phyloP scores from a whole-genome alignment of 208 protist genomes.

The Leishmania mexicana region DNA sequence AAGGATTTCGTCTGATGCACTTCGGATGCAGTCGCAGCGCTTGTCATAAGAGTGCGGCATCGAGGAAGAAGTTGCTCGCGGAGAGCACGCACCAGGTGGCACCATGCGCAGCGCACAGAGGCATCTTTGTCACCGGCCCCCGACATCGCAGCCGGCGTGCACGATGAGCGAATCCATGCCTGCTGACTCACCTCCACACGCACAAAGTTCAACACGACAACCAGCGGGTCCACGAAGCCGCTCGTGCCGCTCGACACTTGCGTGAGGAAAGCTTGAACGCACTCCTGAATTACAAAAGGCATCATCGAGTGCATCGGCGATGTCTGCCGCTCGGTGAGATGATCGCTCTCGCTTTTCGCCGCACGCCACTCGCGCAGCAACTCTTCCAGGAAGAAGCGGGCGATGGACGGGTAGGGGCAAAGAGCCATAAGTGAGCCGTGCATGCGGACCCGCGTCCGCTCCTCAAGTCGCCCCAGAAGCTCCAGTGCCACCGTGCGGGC shows the following conservation, averaged over 20 bases:
- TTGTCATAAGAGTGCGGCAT: conserved; percentile 13
- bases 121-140: not conserved
- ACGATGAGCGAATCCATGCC: not conserved
- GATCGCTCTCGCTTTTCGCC: not conserved
- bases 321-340: not conserved
- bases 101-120: conserved; percentile 5
- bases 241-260: conserved; percentile 38
- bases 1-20: not conserved
- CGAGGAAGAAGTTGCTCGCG: conserved; percentile 9
- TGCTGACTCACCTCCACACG: conserved; percentile 30
- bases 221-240: conserved; percentile 74
- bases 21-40: not conserved
- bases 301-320: conserved; percentile 21
- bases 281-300: conserved; percentile 38
- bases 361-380: conserved; percentile 52
- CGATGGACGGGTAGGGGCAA: conserved; percentile 72
- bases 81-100: not conserved
- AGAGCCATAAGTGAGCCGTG: conserved; percentile 63
- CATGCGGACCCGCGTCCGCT: conserved; percentile 47
- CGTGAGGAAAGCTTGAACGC: conserved; percentile 40
- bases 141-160: not conserved
- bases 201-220: conserved; percentile 71
- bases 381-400: conserved; percentile 52
- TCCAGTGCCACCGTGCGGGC: conserved; percentile 36
- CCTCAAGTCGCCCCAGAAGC: conserved; percentile 46